These are phyloP conservation scores for Schizosaccharomyces osmophilus DNA, from an alignment of 805 yeast genomes.

Conservation along the genomic window DNA sequence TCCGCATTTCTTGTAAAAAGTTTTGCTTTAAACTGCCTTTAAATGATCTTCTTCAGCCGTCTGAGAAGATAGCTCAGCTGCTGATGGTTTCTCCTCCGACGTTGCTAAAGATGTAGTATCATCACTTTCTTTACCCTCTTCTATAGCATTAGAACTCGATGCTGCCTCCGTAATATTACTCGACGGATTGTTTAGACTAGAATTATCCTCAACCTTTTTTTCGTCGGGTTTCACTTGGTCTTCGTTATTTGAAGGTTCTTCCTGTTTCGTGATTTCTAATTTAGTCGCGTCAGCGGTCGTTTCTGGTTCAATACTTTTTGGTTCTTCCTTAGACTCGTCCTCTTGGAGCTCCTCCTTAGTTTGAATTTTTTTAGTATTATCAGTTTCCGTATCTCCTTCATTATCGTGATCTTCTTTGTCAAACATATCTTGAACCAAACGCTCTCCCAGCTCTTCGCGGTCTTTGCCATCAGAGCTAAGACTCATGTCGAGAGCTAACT, in stretches of 20 bases:
- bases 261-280: background rate
- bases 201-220: too few relatives aligned
- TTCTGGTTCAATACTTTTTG: background rate
- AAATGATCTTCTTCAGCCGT: too few relatives aligned
- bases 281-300: background rate
- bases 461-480: conserved; percentile 10
- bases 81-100: too few relatives aligned
- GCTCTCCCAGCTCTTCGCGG: background rate
- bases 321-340: background rate
- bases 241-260: background rate
- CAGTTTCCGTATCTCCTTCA: background rate
- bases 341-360: background rate
- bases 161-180: too few relatives aligned
- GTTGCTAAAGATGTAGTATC: too few relatives aligned
- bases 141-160: too few relatives aligned
- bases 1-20: too few relatives aligned
- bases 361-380: background rate
- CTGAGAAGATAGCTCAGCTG: too few relatives aligned
- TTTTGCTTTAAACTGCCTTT: too few relatives aligned
- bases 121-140: too few relatives aligned
- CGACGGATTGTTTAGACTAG: too few relatives aligned
- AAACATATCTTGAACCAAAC: background rate
- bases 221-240: background rate
- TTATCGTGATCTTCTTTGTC: background rate
- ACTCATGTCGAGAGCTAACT: conserved; percentile 53